Base-by-base conservation (phyloP, 2,329 filamentous ascomycete species). In the Colletotrichum godetiae region DNA sequence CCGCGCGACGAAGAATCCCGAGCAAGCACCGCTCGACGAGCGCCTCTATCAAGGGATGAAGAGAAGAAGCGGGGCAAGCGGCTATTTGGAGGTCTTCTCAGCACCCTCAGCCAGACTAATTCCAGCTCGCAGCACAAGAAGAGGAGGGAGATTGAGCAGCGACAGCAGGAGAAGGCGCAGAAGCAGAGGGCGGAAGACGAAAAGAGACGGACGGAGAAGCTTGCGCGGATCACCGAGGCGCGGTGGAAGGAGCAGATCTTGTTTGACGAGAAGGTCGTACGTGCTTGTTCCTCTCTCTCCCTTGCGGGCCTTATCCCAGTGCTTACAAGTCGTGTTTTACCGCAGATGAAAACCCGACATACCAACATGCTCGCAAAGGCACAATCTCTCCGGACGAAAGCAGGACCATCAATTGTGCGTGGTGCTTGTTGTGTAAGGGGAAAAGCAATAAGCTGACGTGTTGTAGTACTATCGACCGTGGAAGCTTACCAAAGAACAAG, bases 41-140 rank as follows among this genome's bases (percentile, higher is more conserved):
- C 81, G 10, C 13, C 62, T 7, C 5, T 63, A 3, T 73, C 73
- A 19, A 76, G 55, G 53, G 74, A 91, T 70, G 93, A 97, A 78
- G 96, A 98, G 80, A 94, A 92, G 82, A 95, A 94, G 80, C 92
- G 96, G 49, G 94, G 94, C 27, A 93, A 94, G 82, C 90, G 96
- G 66, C 87, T 98, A 74, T 98, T 98, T 80, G 95, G 96, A 74
- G 94, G 92, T 46, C 84, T 97, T 69, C 86, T 97, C 73, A 94
- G 89, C 81, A 94, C 93, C 49, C 88, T 97, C 73, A 95, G 92
- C 82, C 93, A 96, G 83, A 92, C 89, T 78, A 88, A 88, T 79
- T 89, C 86, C 76, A 87, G 80, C 85, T 87, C 84, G 76, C 90
- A 87, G 86, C 91, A 93, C 83, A 92, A 89, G 83, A 91, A 90